Evolutionary conservation across 2,329 filamentous ascomycete genomes (phyloP).

Genomic region (Pseudogymnoascus sp.): DNA sequence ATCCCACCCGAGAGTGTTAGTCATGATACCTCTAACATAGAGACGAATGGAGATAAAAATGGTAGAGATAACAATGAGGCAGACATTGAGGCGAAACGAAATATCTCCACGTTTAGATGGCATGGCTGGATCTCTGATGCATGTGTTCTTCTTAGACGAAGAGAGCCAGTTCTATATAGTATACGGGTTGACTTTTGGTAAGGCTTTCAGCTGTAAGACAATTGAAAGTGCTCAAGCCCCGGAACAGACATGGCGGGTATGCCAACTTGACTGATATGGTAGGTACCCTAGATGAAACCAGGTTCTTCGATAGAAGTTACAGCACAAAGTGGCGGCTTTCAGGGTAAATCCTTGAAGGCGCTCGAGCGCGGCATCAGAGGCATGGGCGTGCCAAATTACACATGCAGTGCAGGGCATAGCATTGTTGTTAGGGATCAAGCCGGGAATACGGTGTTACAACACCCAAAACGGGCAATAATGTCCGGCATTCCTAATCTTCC

Average conservation of each 20-base stretch:
- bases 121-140: conserved; percentile 16
- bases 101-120: conserved; percentile 20
- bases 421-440: neutral
- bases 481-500: too few species aligned
- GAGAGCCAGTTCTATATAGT: neutral
- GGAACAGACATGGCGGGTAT: neutral
- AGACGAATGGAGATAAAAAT: conserved; percentile 26
- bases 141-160: neutral
- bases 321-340: neutral
- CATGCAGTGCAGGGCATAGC: neutral
- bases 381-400: neutral
- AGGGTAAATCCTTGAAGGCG: neutral
- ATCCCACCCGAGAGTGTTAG: conserved; percentile 29
- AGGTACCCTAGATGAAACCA: neutral
- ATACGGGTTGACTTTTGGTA: neutral
- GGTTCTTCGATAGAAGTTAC: neutral
- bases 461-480: too few species aligned
- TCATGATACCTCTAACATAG: conserved; percentile 29
- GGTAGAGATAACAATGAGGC: conserved; percentile 29
- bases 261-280: neutral
- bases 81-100: conserved; percentile 18
- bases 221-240: neutral
- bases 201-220: neutral
- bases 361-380: neutral
- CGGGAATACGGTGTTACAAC: too few species aligned